Evolutionary conservation across 176 grass and related monocot genomes (phyloP).

Genomic region (Triticum monococcum): DNA sequence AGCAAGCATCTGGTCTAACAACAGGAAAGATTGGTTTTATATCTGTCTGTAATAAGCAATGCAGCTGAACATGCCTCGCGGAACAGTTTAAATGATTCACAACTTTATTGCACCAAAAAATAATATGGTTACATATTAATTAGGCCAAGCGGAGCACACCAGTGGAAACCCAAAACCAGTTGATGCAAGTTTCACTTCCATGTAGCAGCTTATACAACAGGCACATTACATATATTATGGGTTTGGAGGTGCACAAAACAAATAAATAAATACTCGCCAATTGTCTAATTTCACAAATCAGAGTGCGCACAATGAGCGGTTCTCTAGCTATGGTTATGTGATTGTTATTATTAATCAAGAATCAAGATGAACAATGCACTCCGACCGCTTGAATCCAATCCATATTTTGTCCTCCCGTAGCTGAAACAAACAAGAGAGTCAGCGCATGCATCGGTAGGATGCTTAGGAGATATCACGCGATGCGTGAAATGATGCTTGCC

Average conservation of each 20-base stretch:
- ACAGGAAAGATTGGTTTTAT: neutral
- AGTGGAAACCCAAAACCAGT: neutral
- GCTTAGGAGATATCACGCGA: neutral
- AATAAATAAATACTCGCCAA: conserved; percentile 33
- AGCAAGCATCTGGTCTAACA: neutral
- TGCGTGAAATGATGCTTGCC: neutral
- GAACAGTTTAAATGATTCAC: neutral
- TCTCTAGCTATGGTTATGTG: conserved; percentile 13
- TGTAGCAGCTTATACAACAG: conserved; percentile 37
- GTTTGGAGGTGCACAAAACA: conserved; percentile 9
- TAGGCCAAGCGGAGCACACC: neutral
- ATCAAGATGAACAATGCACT: conserved; percentile 48
- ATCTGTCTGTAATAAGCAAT: neutral
- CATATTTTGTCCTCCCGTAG: conserved; percentile 36
- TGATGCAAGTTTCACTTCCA: neutral
- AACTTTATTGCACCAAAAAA: conserved; percentile 7
- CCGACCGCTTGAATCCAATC: conserved; percentile 5
- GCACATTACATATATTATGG: neutral
- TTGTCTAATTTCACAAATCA: conserved; percentile 21
- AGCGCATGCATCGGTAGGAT: neutral
- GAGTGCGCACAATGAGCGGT: conserved; percentile 24
- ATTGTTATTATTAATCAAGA: conserved; percentile 25
- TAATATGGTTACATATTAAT: conserved; percentile 10
- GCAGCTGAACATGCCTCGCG: neutral
- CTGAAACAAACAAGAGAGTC: conserved; percentile 28